These are phyloP conservation scores for Mycena vulgaris DNA, from an alignment of 768 basidiomycete genomes.

Conservation along the genomic window DNA sequence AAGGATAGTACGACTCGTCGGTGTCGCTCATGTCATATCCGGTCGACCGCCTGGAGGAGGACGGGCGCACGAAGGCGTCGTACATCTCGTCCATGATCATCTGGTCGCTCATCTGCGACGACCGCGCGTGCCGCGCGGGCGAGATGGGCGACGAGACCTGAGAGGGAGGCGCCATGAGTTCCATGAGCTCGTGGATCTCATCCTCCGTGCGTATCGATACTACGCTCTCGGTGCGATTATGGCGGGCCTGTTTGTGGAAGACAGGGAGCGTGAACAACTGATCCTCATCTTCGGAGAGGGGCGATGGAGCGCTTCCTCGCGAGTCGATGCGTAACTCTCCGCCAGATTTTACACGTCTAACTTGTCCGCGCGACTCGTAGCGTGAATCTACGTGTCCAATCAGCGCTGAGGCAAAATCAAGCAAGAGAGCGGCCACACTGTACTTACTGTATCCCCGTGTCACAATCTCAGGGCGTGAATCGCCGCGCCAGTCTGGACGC, in stretches of 20 bases:
- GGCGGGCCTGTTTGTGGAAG: slow-evolving; percentile 40
- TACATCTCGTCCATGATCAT: slow-evolving; percentile 39
- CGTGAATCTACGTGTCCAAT: neutral
- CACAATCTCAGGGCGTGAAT: too few species aligned
- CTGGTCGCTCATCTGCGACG: slow-evolving; percentile 28
- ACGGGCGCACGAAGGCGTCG: slow-evolving; percentile 23
- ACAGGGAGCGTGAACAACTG: slow-evolving; percentile 45
- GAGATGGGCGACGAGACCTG: slow-evolving; percentile 41
- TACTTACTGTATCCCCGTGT: slow-evolving; percentile 39
- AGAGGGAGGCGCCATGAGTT: slow-evolving; percentile 57
- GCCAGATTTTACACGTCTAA: too few species aligned
- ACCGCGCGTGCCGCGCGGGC: slow-evolving; percentile 7
- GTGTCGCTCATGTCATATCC: neutral
- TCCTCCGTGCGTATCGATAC: slow-evolving; percentile 65
- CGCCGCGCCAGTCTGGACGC: too few species aligned
- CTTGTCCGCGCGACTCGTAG: neutral
- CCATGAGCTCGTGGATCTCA: slow-evolving; percentile 67
- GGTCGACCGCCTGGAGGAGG: slow-evolving; percentile 20
- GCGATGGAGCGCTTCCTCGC: neutral
- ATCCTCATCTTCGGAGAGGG: slow-evolving; percentile 8
- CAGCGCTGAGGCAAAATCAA: too few species aligned
- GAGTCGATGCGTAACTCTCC: neutral
- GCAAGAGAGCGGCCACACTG: neutral
- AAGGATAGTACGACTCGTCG: slow-evolving; percentile 26
- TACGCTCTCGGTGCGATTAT: slow-evolving; percentile 55